Evolutionary conservation across 805 yeast genomes (phyloP).

Genomic region (Yamadazyma nakazawae): DNA sequence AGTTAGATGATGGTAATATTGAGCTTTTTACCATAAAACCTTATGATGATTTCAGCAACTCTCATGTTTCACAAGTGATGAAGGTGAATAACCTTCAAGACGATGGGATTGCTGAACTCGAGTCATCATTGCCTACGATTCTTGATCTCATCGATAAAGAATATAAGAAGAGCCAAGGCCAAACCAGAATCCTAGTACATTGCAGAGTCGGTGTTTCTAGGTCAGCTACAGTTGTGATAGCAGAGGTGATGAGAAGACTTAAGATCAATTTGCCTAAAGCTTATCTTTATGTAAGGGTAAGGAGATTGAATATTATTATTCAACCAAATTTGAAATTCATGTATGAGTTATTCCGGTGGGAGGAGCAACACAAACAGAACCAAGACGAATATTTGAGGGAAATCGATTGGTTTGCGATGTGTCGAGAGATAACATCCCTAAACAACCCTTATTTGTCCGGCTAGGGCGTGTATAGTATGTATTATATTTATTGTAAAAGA

Average conservation of each 20-base stretch:
- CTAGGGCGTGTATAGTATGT: conserved; percentile 3
- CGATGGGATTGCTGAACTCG: conserved; percentile 83
- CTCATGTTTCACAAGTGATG: conserved; percentile 47
- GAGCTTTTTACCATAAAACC: conserved; percentile 29
- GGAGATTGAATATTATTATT: conserved; percentile 86
- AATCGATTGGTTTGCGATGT: conserved; percentile 84
- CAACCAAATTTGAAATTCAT: conserved; percentile 91
- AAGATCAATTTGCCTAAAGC: conserved; percentile 70
- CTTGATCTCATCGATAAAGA: conserved; percentile 57
- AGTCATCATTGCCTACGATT: conserved; percentile 58
- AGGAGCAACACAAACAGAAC: conserved; percentile 18
- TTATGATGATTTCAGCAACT: conserved; percentile 3
- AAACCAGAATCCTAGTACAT: conserved; percentile 59
- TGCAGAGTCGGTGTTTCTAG: conserved; percentile 96
- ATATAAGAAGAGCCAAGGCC: conserved; percentile 21
- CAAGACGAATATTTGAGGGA: conserved; percentile 42
- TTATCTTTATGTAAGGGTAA: conserved; percentile 81
- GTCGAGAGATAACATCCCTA: conserved; percentile 76
- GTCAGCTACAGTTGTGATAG: conserved; percentile 93
- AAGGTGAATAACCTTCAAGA: conserved; percentile 75
- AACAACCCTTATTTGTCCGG: conserved; percentile 60
- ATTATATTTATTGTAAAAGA: conserved; percentile 2
- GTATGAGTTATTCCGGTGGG: conserved; percentile 75
- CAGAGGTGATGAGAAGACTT: conserved; percentile 84
- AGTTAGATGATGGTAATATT: conserved; percentile 27